These are phyloP conservation scores for Amylostereum areolatum DNA, from an alignment of 1,284 basidiomycete species.

Conservation along the genomic window DNA sequence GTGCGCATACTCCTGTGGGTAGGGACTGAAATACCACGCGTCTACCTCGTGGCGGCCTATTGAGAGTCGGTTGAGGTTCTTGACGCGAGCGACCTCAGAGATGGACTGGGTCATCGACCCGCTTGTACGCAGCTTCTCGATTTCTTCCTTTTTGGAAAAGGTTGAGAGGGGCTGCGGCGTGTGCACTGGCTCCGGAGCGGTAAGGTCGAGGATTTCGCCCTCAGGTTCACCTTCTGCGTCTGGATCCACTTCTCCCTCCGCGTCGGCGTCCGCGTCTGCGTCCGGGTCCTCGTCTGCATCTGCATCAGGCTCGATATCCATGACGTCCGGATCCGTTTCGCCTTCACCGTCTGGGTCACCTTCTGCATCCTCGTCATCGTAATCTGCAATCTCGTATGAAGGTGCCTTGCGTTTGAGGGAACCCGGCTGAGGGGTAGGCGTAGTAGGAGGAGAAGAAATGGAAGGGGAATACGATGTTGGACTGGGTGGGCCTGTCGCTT, in stretches of 20 bases:
- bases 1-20: constrained; percentile 97
- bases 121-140: constrained; percentile 95
- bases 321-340: constrained; percentile 45
- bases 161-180: constrained; percentile 42
- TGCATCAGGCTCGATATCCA: constrained; percentile 49
- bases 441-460: constrained; percentile 39
- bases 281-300: constrained; percentile 56
- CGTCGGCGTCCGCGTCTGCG: constrained; percentile 46
- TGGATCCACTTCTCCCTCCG: constrained; percentile 51
- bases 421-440: constrained; percentile 44
- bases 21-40: constrained; percentile 99
- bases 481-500: constrained; percentile 18
- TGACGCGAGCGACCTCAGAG: constrained; percentile 95
- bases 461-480: constrained; percentile 40
- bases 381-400: constrained; percentile 54
- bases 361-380: constrained; percentile 43
- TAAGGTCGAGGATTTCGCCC: constrained; percentile 38
- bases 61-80: constrained; percentile 95
- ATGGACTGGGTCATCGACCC: constrained; percentile 99
- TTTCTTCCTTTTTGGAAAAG: constrained; percentile 96
- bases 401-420: constrained; percentile 62
- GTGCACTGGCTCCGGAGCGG: constrained; percentile 27
- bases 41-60: constrained; percentile 97
- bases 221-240: constrained; percentile 41
- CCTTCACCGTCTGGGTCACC: constrained; percentile 18